These are phyloP conservation scores for Candida neerlandica DNA, from an alignment of 1,139 yeast genomes.

Conservation along the genomic window DNA sequence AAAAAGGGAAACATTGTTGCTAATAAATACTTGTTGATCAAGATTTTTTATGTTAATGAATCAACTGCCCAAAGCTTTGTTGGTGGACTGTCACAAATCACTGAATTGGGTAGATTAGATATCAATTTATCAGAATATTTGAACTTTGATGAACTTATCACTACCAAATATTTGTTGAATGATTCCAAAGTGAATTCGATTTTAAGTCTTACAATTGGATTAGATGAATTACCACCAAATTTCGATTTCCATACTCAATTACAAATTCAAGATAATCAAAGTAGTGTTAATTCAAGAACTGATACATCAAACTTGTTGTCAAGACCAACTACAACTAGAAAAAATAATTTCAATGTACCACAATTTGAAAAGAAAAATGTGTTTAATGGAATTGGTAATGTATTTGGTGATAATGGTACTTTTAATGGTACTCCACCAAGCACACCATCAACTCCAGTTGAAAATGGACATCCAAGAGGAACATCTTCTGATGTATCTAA, in stretches of 20 bases:
- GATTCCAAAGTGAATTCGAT: conserved; percentile 84
- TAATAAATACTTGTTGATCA: conserved; percentile 38
- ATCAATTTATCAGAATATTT: conserved; percentile 76
- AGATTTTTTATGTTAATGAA: conserved; percentile 43
- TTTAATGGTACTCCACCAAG: neutral
- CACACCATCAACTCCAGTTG: conserved; percentile 2
- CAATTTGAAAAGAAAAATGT: conserved; percentile 41
- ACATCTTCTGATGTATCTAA: neutral
- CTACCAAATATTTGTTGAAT: conserved; percentile 67
- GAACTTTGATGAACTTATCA: conserved; percentile 52
- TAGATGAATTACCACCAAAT: conserved; percentile 46
- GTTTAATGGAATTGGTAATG: conserved; percentile 46
- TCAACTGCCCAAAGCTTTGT: conserved; percentile 16
- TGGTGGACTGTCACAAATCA: conserved; percentile 16
- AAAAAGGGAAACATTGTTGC: conserved; percentile 40
- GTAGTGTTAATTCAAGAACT: conserved; percentile 12
- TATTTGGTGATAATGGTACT: conserved; percentile 21
- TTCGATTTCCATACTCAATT: conserved; percentile 46
- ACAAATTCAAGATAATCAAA: conserved; percentile 32
- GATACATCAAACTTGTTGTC: conserved; percentile 4
- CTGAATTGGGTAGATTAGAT: conserved; percentile 64
- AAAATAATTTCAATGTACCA: conserved; percentile 31
- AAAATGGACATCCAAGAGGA: neutral
- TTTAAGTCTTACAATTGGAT: conserved; percentile 47
- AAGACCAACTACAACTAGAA: conserved; percentile 8